Base-by-base conservation (phyloP, 257 asterid species). In the Fraxinus excelsior region DNA sequence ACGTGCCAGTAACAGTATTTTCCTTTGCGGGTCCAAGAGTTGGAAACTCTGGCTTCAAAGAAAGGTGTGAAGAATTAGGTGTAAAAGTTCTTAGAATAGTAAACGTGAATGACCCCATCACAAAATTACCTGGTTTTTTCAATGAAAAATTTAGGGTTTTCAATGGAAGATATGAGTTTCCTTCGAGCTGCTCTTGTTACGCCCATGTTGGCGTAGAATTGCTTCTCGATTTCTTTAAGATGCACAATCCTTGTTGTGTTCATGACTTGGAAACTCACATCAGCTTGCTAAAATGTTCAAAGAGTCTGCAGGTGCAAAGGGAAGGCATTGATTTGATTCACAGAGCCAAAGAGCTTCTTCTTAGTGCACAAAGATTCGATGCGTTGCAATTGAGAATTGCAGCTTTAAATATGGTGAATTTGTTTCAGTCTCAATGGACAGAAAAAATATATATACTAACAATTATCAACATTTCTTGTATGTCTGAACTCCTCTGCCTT, bases 21-120 rank as follows among this genome's bases (percentile, higher is more conserved):
- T 91, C 97, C 0, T 91, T 89, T 14, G 94, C 91, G 34, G 94
- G 97, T 44, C 97, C 94, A n/a, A 80, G 94, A 40, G 97, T 91
- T 26, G 97, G 97, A 26, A 91, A 91, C 70, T 79, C 80, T 9
- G 86, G 86, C 19, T 91, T 91, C 75, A 91, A 91, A 53, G 87
- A 85, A 72, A 85, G 97, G 51, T 91, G 93, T 40, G 93, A 91
- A 2, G 91, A 88, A 28, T 42, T 89, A 37, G 97, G 97, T 0
- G 91, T 91, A 3, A 89, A 80, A 46, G 93, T 88, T 9, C 71
- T 89, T 19, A 76, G 94, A 67, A 80, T 91, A 4, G 94, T 88
- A 34, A 91, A 91, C 44, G 88, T 79, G 26, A 91, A 89, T 65
- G 97, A 91, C 32, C 95, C 95, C 0, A 85, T 91, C 0, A 88